Conservation (phyloP, 768 basidiomycete species). For the Pleurotus eryngii region DNA sequence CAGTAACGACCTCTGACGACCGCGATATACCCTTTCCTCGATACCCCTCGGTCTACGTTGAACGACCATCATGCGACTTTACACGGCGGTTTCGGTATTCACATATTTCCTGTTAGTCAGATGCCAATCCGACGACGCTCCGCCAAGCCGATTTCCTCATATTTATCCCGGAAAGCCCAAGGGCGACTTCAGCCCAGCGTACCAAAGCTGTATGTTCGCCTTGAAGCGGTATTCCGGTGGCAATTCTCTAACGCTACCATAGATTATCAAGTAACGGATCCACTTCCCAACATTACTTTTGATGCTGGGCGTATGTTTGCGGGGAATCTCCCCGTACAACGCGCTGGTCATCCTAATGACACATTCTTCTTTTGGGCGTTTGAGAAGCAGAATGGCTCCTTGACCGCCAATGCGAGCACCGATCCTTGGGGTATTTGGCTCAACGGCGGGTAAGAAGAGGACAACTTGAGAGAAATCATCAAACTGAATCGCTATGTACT, state of each 20-base stretch:
- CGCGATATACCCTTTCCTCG: conserved; percentile 6
- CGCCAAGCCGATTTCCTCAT: conserved; percentile 46
- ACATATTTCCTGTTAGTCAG: conserved; percentile 17
- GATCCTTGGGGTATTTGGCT: conserved; percentile 75
- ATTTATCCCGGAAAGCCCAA: conserved; percentile 42
- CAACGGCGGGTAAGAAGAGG: conserved; percentile 57
- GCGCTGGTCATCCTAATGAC: conserved; percentile 57
- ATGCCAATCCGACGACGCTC: conserved; percentile 15
- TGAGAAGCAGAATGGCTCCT: conserved; percentile 52
- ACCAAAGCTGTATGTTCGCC: conserved; percentile 55
- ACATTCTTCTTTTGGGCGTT: conserved; percentile 68
- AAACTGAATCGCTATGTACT: background rate
- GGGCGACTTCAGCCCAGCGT: conserved; percentile 49
- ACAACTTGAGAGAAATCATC: background rate
- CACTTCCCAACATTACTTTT: conserved; percentile 62
- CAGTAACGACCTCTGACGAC: conserved; percentile 3
- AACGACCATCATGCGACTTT: conserved; percentile 19
- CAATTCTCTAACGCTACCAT: conserved; percentile 6
- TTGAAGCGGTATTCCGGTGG: background rate
- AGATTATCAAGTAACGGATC: conserved; percentile 60
- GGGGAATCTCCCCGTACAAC: conserved; percentile 61
- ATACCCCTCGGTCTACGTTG: conserved; percentile 15
- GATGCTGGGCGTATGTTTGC: conserved; percentile 50
- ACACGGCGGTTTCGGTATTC: conserved; percentile 20
- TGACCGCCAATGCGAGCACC: conserved; percentile 38